Percentiles rank a stretch among this genome's conserved stretches.
Evolutionary conservation across 495 filamentous ascomycete species (phyloP).

Genomic region (Usnea hakonensis): DNA sequence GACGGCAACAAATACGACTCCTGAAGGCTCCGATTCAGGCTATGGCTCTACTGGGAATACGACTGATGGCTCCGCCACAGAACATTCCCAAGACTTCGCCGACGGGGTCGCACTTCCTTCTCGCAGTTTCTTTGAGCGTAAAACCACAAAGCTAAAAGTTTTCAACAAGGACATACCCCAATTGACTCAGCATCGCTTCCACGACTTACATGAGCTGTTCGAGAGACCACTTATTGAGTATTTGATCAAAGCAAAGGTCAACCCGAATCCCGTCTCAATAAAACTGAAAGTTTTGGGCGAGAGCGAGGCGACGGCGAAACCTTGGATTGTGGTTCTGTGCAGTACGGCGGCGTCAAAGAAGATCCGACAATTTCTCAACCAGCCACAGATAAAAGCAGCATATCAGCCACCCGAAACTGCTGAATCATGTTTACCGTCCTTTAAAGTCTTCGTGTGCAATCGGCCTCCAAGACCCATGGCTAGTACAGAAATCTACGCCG

Average conservation of each 20-base stretch:
- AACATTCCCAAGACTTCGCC: conserved; percentile 4
- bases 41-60: conserved; percentile 12
- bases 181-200: conserved; percentile 22
- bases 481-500: neutral
- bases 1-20: neutral
- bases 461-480: conserved; percentile 14
- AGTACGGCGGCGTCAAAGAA: conserved; percentile 12
- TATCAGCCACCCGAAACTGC: conserved; percentile 17
- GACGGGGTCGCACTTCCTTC: conserved; percentile 16
- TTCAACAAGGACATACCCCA: conserved; percentile 18
- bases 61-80: neutral
- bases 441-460: conserved; percentile 18
- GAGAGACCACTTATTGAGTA: conserved; percentile 15
- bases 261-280: conserved; percentile 17
- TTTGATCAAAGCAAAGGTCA: conserved; percentile 10
- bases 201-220: conserved; percentile 23
- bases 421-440: conserved; percentile 12
- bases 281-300: conserved; percentile 23
- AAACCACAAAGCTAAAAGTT: conserved; percentile 14
- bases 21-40: conserved; percentile 19
- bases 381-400: conserved; percentile 14
- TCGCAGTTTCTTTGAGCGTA: neutral
- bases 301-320: conserved; percentile 19
- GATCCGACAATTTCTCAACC: conserved; percentile 24
- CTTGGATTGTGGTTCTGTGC: conserved; percentile 25